Evolutionary conservation across 2,329 filamentous ascomycete genomes (phyloP).

Genomic region (Trichoderma arundinaceum): DNA sequence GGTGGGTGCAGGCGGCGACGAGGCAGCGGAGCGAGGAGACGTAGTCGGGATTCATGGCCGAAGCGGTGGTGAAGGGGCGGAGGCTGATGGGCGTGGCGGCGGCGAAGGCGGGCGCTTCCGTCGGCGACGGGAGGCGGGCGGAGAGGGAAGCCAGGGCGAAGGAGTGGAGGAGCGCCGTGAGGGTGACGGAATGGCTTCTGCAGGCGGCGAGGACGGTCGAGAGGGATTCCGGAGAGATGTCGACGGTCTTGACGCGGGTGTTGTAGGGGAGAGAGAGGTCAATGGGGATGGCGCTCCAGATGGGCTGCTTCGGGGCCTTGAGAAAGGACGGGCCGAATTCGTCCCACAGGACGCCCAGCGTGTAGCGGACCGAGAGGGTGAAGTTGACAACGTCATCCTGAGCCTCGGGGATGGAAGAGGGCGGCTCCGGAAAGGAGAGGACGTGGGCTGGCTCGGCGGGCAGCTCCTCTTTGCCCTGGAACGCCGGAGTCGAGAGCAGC

Average conservation of each 20-base stretch:
- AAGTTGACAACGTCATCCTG: constrained; percentile 52
- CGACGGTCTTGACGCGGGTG: constrained; percentile 47
- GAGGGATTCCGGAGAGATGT: constrained; percentile 42
- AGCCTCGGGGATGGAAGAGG: constrained; percentile 44
- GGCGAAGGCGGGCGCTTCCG: constrained; percentile 44
- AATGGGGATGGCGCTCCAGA: constrained; percentile 50
- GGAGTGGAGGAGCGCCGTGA: constrained; percentile 57
- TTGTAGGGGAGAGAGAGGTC: constrained; percentile 45
- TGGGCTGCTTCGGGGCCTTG: constrained; percentile 36
- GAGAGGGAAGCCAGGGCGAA: constrained; percentile 52
- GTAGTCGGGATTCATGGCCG: constrained; percentile 39
- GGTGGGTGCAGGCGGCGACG: constrained; percentile 46
- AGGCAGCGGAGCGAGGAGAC: constrained; percentile 47
- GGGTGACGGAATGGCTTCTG: constrained; percentile 49
- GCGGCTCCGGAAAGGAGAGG: constrained; percentile 42
- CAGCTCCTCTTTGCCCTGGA: background rate
- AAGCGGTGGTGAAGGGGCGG: constrained; percentile 45
- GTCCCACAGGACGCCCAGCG: constrained; percentile 50
- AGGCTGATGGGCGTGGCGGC: constrained; percentile 53
- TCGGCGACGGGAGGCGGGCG: constrained; percentile 42
- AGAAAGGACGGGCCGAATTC: constrained; percentile 50
- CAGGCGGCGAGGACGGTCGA: constrained; percentile 47
- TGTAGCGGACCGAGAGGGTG: constrained; percentile 48
- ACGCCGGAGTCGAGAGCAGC: constrained; percentile 52
- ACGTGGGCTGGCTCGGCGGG: constrained; percentile 29